These are phyloP conservation scores for Austroboletus niveus DNA, from an alignment of 1,284 basidiomycete species.

Conservation along the genomic window DNA sequence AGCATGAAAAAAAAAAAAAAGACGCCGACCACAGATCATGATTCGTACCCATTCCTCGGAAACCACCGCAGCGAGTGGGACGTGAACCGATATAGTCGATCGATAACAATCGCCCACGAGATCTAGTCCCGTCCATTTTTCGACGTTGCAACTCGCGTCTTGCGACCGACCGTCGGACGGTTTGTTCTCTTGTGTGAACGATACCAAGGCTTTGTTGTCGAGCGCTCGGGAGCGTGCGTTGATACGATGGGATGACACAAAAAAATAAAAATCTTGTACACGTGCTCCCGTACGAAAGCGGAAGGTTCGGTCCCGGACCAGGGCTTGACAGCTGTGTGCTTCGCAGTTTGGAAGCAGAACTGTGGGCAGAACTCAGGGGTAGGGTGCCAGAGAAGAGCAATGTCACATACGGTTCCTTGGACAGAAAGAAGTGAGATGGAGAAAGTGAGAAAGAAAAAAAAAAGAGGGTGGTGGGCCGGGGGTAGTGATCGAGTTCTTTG, in stretches of 20 bases:
- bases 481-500: constrained; percentile 21
- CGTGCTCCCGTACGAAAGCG: constrained; percentile 17
- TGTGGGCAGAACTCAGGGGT: constrained; percentile 12
- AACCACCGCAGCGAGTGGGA: constrained; percentile 27
- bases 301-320: constrained; percentile 40
- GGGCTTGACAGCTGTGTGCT: background rate
- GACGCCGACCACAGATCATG: background rate
- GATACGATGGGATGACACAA: background rate
- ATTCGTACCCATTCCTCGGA: constrained; percentile 11
- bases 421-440: constrained; percentile 17
- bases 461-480: background rate
- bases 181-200: constrained; percentile 31
- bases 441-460: constrained; percentile 8
- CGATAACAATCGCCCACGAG: constrained; percentile 37
- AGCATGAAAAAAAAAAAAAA: constrained; percentile 15
- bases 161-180: constrained; percentile 44
- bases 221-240: background rate
- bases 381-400: constrained; percentile 4
- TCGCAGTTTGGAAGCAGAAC: constrained; percentile 34
- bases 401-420: constrained; percentile 4
- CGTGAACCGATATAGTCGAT: constrained; percentile 43
- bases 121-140: constrained; percentile 25
- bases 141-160: constrained; percentile 28
- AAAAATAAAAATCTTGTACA: constrained; percentile 2
- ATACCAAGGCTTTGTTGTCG: constrained; percentile 39